phyloP scores from a whole-genome alignment of 768 basidiomycete species.

The Scleroderma bovista region DNA sequence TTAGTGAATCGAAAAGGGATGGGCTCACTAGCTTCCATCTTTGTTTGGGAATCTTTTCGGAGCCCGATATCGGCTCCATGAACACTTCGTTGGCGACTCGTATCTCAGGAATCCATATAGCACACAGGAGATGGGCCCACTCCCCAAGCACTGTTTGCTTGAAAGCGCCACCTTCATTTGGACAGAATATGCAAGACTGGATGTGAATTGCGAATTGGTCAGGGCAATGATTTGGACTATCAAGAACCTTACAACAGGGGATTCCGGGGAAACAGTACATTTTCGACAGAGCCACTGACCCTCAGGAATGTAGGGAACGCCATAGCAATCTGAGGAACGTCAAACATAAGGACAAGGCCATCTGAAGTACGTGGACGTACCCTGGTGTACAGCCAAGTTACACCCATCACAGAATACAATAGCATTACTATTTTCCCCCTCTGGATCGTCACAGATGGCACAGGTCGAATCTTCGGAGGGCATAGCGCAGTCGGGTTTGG shows the following conservation, averaged over 20 bases:
- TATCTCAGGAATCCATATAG: constrained; percentile 96
- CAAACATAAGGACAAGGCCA: constrained; percentile 6
- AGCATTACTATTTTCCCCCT: constrained; percentile 97
- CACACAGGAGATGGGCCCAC: constrained; percentile 96
- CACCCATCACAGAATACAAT: constrained; percentile 99
- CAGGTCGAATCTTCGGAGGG: constrained; percentile 96
- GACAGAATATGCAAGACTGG: constrained; percentile 92
- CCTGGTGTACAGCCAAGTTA: constrained; percentile 99
- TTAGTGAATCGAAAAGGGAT: background rate
- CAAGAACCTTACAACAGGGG: constrained; percentile 70
- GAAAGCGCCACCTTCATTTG: constrained; percentile 96
- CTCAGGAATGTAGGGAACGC: constrained; percentile 98
- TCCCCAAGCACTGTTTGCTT: constrained; percentile 91
- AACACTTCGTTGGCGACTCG: constrained; percentile 90
- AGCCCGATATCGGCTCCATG: constrained; percentile 95
- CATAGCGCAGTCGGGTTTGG: constrained; percentile 80
- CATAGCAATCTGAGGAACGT: constrained; percentile 80
- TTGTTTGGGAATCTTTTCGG: constrained; percentile 82
- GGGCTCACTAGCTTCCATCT: constrained; percentile 87
- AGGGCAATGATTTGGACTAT: background rate
- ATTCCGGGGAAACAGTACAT: constrained; percentile 96
- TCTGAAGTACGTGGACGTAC: constrained; percentile 35
- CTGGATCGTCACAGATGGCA: constrained; percentile 95
- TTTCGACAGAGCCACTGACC: constrained; percentile 99
- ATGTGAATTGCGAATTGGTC: background rate